Conservation (phyloP, 169 alveolate species). For the Eimeria tenella region DNA sequence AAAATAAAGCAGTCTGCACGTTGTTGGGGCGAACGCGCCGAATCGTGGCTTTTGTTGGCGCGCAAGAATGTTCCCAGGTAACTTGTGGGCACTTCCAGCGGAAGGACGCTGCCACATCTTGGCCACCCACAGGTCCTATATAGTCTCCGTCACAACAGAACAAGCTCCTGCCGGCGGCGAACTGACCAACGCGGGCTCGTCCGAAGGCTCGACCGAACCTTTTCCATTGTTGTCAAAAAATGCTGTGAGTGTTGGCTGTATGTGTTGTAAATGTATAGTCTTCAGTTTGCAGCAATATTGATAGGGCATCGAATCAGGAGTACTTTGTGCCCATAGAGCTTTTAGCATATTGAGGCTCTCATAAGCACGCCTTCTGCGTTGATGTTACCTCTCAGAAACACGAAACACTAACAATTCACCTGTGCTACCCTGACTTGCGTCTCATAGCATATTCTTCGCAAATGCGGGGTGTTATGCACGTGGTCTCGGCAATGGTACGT, state of each 20-base stretch:
- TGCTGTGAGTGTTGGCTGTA: neutral
- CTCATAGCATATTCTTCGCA: conserved; percentile 65
- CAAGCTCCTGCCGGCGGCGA: conserved; percentile 35
- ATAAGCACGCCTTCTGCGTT: neutral
- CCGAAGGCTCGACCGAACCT: conserved; percentile 16
- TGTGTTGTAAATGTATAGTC: too few species aligned
- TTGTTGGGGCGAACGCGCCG: too few species aligned
- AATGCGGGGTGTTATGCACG: conserved; percentile 66
- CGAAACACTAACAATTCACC: conserved; percentile 63
- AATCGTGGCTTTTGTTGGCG: too few species aligned
- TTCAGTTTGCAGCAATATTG: too few species aligned
- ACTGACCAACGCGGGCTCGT: neutral
- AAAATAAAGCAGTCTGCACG: too few species aligned
- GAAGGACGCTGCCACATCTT: conserved; percentile 62
- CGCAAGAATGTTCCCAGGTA: conserved; percentile 21
- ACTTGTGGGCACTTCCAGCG: conserved; percentile 75
- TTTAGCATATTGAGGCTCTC: neutral
- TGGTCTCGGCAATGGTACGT: conserved; percentile 75
- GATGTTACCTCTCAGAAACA: neutral
- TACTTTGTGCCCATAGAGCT: neutral
- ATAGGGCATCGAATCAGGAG: too few species aligned
- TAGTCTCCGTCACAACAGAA: conserved; percentile 67
- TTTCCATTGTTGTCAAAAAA: conserved; percentile 20
- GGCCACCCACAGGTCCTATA: conserved; percentile 68
- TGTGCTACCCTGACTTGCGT: conserved; percentile 69